phyloP scores from a whole-genome alignment of 2,329 filamentous ascomycete genomes.

The Pseudocercospora eumusae region DNA sequence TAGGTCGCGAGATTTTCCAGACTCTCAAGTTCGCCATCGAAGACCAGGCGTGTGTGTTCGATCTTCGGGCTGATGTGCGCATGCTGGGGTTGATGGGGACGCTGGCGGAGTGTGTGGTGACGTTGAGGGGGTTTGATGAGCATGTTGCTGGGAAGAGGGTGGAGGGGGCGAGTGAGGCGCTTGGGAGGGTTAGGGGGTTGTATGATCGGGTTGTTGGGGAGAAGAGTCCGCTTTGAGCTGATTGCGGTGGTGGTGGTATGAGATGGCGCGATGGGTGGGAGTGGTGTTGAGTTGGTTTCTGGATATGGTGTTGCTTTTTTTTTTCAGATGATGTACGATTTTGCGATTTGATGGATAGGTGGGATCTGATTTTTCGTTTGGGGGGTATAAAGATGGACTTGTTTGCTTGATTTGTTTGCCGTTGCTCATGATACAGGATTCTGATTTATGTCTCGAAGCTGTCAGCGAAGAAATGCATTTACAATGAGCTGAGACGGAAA shows the following conservation, averaged over 20 bases:
- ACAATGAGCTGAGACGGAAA: background rate
- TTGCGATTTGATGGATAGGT: no score
- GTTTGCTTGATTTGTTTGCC: no score
- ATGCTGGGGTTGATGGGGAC: background rate
- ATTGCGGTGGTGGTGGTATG: no score
- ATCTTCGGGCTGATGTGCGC: background rate
- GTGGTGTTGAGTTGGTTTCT: no score
- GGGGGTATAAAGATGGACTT: no score
- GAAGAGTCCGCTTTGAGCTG: background rate
- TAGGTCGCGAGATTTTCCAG: background rate
- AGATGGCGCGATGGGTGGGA: background rate
- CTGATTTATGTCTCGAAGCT: background rate
- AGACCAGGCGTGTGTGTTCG: background rate
- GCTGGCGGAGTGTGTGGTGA: background rate
- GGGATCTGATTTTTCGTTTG: no score
- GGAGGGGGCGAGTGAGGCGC: background rate
- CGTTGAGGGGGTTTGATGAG: background rate
- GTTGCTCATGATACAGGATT: background rate
- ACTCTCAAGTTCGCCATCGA: background rate
- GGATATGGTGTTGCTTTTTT: no score
- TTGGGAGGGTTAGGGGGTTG: background rate
- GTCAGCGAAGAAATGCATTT: background rate
- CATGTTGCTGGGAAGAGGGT: background rate
- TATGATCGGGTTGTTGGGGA: background rate
- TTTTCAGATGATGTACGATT: no score